Evolutionary conservation across 768 basidiomycete genomes (phyloP), one percentile per base, ranked within the genome.

Genomic region (Russula ochroleuca): DNA sequence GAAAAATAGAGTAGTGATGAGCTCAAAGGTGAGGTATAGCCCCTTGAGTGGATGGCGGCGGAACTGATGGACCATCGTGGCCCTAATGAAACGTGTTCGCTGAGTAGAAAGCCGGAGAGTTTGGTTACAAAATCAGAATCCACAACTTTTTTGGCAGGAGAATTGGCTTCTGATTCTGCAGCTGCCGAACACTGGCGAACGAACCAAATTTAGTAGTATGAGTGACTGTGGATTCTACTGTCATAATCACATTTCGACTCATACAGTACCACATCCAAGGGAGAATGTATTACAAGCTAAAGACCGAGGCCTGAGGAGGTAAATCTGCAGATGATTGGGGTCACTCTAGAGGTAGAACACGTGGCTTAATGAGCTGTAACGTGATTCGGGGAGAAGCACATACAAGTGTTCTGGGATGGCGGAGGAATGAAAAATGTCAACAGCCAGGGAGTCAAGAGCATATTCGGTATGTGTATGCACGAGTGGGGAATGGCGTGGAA

Each of bases 31-130:
- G 47, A 62, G 65, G 48, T 66, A 68, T 11, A 66, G 14, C 10
- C 35, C 37, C 21, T 59, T 66, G 45, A 62, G 48, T 21, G 67
- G 61, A 31, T 59, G 67, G 2, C n/a, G 15, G 28, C 64, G 49
- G 17, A 59, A 62, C 23, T 68, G 52, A 33, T 66, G 57, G 40
- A 66, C 54, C 64, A 65, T 65, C 19, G 60, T 48, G 17, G 9
- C 35, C 11, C 31, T 14, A 23, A 8, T 28, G 35, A 33, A 41
- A 15, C 25, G 28, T 15, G 13, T 47, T 47, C 28, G 57, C 23
- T 10, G 38, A 15, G 49, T 31, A 9, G 19, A 21, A n/a, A 28
- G 31, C n/a, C 5, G 38, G 48, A 10, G 13, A 9, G 21, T 47
- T 47, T 21, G 41, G 41, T 43, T 45, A n/a, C 8, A 19, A 45